Evolutionary conservation across 352 stramenopile genomes (phyloP), one percentile per base, ranked within the genome.

Genomic region (Phytophthora pini): DNA sequence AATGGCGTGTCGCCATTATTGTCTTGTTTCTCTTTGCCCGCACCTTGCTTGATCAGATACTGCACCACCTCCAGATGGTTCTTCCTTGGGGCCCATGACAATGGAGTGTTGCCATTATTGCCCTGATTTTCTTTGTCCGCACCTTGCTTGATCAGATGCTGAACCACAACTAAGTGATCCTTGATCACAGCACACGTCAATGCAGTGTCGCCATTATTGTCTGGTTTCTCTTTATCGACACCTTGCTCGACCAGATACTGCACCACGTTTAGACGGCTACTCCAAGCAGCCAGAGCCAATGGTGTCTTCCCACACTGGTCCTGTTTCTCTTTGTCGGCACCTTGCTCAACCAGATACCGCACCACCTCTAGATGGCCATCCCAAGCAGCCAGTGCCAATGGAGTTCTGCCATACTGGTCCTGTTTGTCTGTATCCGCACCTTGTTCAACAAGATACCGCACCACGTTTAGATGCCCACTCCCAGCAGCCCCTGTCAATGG

Each of bases 81-180:
- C 0, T 26, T 26, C 24, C 0, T 26, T 26, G 24, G 1, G 24
- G 24, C 24, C n/a, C 24, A 26, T 26, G 24, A 26, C 24, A 26
- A 26, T 4, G 24, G 24, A 26, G 24, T 26, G 24, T 26, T 26
- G 24, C 24, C 24, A 0, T 0, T 4, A 26, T 26, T 26, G 24
- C 4, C 24, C 24, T 26, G 24, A 4, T 26, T 26, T 4, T 0
- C 24, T 26, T 26, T 26, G 4, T 68, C 24, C 11, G 54, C 57
- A 1, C 38, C 52, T 41, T 68, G 34, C 6, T 68, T 52, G 4
- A 72, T 12, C 2, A 72, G 46, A 48, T 60, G 65, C 20, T 24
- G 38, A 17, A 11, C 29, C 29, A 34, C 29, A 0, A 1, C 24
- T 26, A 26, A 4, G 4, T 26, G 24, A 4, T 4, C 24, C 29